Evolutionary conservation across 2,329 filamentous ascomycete species (phyloP).

Genomic region (Alternaria metachromatica): DNA sequence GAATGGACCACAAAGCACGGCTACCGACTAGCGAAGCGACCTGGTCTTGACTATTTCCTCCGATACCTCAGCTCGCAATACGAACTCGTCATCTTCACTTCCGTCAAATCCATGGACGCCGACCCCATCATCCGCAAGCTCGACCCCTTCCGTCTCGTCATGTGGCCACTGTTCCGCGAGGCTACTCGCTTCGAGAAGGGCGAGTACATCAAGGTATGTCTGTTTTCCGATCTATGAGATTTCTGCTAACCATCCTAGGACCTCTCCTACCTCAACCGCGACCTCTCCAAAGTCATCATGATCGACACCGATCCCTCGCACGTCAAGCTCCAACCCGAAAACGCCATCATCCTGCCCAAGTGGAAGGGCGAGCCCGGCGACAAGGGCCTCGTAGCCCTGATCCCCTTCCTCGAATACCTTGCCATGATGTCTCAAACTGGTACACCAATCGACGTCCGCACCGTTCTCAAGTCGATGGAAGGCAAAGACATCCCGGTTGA

Average conservation of each 20-base stretch:
- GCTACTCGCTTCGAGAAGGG: constrained; percentile 97
- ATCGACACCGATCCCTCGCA: constrained; percentile 86
- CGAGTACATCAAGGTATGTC: constrained; percentile 87
- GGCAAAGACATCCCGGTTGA: constrained; percentile 88
- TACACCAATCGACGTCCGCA: constrained; percentile 78
- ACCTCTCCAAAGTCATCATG: constrained; percentile 92
- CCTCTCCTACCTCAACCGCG: constrained; percentile 95
- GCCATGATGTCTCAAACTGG: constrained; percentile 76
- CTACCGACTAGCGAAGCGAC: constrained; percentile 93
- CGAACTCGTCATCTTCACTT: constrained; percentile 95
- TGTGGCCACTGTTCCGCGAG: constrained; percentile 93
- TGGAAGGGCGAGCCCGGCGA: constrained; percentile 88
- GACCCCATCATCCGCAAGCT: constrained; percentile 91
- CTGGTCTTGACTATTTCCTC: constrained; percentile 95
- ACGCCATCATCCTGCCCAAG: constrained; percentile 88
- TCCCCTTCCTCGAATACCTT: constrained; percentile 97
- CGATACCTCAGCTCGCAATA: constrained; percentile 98
- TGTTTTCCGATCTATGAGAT: background rate
- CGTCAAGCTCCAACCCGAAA: constrained; percentile 91
- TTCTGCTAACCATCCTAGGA: constrained; percentile 64
- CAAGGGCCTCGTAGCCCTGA: constrained; percentile 83
- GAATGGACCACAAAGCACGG: constrained; percentile 94
- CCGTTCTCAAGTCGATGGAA: constrained; percentile 85
- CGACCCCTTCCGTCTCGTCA: constrained; percentile 92
- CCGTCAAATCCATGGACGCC: constrained; percentile 80